These are phyloP conservation scores for Leccinum boreale DNA, from an alignment of 768 basidiomycete species.

Conservation along the genomic window DNA sequence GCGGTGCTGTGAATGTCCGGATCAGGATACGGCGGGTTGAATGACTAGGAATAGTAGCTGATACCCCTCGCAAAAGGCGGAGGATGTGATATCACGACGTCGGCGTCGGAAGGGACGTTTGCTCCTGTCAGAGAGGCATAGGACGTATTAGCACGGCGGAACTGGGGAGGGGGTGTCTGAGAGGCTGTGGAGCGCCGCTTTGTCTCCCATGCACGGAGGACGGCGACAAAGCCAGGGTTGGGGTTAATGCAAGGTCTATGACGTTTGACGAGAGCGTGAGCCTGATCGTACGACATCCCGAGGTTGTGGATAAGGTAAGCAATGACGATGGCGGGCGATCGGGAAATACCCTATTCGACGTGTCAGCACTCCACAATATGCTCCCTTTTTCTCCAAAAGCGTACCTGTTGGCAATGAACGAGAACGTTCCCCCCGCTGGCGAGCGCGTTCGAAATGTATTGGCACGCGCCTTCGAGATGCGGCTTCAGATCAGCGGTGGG, in stretches of 20 bases:
- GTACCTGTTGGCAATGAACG: conserved; percentile 81
- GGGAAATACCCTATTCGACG: conserved; percentile 63
- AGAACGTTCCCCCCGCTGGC: conserved; percentile 60
- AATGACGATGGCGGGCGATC: conserved; percentile 71
- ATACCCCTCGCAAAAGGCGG: conserved; percentile 23
- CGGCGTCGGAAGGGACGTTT: not conserved
- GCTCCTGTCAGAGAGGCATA: conserved; percentile 6
- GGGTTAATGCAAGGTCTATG: conserved; percentile 74
- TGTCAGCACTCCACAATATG: not conserved
- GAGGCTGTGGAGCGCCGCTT: conserved; percentile 25
- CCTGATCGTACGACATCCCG: conserved; percentile 69
- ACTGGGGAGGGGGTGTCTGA: conserved; percentile 16
- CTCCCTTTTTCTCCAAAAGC: conserved; percentile 11
- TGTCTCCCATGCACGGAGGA: conserved; percentile 57
- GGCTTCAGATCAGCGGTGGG: conserved; percentile 59
- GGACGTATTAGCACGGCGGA: conserved; percentile 31
- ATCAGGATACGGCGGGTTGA: not conserved
- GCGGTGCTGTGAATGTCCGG: not conserved
- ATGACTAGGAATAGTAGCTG: conserved; percentile 21
- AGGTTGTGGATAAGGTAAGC: conserved; percentile 77
- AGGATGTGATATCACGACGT: not conserved
- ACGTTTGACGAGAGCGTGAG: conserved; percentile 55
- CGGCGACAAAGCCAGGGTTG: conserved; percentile 69
- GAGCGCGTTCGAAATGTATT: conserved; percentile 63
- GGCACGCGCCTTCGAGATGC: conserved; percentile 65